A percentile compares a stretch with the other conserved stretches of the same genome.
These are phyloP conservation scores for Staphylotrichum tortipilum DNA, from an alignment of 495 filamentous ascomycete genomes.

Conservation along the genomic window DNA sequence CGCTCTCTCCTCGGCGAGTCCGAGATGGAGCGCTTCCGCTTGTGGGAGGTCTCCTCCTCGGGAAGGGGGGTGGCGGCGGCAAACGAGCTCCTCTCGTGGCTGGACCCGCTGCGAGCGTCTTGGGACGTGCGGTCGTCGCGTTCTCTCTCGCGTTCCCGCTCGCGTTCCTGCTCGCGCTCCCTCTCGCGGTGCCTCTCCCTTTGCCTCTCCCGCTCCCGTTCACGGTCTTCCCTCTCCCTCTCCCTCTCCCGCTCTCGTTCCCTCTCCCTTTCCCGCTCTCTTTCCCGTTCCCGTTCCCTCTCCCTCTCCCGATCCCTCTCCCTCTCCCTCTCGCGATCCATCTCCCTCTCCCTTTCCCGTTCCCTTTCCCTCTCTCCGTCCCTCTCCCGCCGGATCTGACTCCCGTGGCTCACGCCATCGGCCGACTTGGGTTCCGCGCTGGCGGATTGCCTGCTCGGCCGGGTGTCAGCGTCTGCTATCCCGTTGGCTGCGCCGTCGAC, in stretches of 20 bases:
- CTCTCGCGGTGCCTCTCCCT: slow-evolving; percentile 18
- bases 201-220: no score
- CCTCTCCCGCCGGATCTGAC: no score
- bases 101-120: slow-evolving; percentile 26
- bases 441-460: slow-evolving; percentile 16
- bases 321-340: no score
- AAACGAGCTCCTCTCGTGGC: slow-evolving; percentile 31
- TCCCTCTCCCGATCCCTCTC: no score
- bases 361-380: no score
- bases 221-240: no score
- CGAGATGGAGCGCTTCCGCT: slow-evolving; percentile 46
- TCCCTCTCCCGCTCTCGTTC: no score
- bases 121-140: slow-evolving; percentile 6
- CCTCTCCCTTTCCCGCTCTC: no score
- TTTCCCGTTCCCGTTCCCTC: no score
- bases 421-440: slow-evolving; percentile 25
- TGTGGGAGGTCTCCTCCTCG: slow-evolving; percentile 37
- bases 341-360: no score
- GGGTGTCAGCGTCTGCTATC: slow-evolving; percentile 18
- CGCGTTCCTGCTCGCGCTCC: slow-evolving; percentile 16
- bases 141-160: slow-evolving; percentile 12
- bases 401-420: no score
- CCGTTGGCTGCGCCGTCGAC: slow-evolving; percentile 27
- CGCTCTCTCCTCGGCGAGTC: slow-evolving; percentile 31
- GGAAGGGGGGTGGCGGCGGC: slow-evolving; percentile 27